These are phyloP conservation scores for Corynascus novoguineensis DNA, from an alignment of 495 filamentous ascomycete genomes.

Conservation along the genomic window DNA sequence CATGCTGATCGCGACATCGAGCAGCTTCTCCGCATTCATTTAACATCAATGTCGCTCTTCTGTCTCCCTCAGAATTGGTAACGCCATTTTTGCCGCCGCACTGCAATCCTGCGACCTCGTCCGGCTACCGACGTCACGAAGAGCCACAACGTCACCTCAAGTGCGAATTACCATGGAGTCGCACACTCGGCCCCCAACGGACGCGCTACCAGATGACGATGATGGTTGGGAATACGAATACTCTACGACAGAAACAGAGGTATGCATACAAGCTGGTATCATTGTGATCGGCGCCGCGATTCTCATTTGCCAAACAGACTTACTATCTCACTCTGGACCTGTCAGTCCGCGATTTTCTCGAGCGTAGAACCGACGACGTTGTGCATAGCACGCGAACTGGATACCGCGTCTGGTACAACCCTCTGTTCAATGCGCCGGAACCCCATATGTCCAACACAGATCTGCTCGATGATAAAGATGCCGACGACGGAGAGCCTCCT, in stretches of 20 bases:
- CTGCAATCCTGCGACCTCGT: neutral
- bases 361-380: constrained; percentile 28
- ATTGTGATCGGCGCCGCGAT: no score
- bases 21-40: neutral
- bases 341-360: constrained; percentile 45
- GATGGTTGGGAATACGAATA: constrained; percentile 58
- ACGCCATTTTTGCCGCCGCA: neutral
- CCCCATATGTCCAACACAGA: constrained; percentile 14
- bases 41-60: neutral
- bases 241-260: constrained; percentile 52
- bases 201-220: constrained; percentile 28
- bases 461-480: constrained; percentile 28
- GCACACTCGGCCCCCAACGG: neutral
- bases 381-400: constrained; percentile 28
- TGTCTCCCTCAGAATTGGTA: neutral
- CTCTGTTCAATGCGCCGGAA: constrained; percentile 28
- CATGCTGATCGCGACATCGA: no score
- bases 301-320: constrained; percentile 31
- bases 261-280: constrained; percentile 15
- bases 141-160: neutral
- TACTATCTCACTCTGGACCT: constrained; percentile 54
- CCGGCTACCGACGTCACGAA: neutral
- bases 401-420: constrained; percentile 36
- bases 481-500: constrained; percentile 26
- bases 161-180: neutral